A percentile compares a stretch with the other conserved stretches of the same genome.
Conservation (phyloP, 768 basidiomycete species). For the Trametes meyenii region DNA sequence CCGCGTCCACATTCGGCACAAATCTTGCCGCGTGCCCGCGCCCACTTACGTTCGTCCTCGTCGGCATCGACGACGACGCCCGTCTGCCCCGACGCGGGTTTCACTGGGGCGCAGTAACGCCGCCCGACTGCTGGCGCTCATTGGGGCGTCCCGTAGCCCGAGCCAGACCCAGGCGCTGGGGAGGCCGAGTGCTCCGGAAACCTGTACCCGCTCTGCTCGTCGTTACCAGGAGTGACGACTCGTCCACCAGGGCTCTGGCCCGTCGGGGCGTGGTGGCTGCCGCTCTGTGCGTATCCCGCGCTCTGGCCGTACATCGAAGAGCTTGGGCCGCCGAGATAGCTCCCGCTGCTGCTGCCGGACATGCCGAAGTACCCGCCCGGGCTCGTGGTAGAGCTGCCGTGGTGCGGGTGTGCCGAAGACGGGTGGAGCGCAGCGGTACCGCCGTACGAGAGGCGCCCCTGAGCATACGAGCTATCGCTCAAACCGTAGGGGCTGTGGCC, state of each 20-base stretch:
- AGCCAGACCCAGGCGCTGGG: slow-evolving; percentile 35
- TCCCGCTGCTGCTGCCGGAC: slow-evolving; percentile 23
- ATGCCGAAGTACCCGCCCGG: slow-evolving; percentile 27
- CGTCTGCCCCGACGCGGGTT: background rate
- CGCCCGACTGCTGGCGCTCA: slow-evolving; percentile 13
- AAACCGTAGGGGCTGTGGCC: slow-evolving; percentile 28
- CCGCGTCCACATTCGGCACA: background rate
- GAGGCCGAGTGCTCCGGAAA: slow-evolving; percentile 35
- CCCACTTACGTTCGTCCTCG: background rate
- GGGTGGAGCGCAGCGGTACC: slow-evolving; percentile 27
- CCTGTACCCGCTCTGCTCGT: slow-evolving; percentile 25
- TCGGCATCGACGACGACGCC: slow-evolving; percentile 1
- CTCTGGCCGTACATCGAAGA: slow-evolving; percentile 21
- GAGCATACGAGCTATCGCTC: slow-evolving; percentile 20
- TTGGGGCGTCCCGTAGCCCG: slow-evolving; percentile 39
- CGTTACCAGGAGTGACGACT: slow-evolving; percentile 22
- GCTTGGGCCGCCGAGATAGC: slow-evolving; percentile 22
- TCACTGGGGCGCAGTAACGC: background rate
- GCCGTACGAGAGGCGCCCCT: slow-evolving; percentile 23
- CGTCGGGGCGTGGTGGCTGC: slow-evolving; percentile 18
- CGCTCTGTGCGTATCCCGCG: slow-evolving; percentile 25
- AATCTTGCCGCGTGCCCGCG: background rate
- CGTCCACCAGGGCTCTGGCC: slow-evolving; percentile 21
- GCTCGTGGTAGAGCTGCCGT: slow-evolving; percentile 11
- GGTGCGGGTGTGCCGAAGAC: slow-evolving; percentile 15